Evolutionary conservation across 2,329 filamentous ascomycete species (phyloP), one percentile per base, ranked within the genome.

Genomic region (Fusarium sp.): DNA sequence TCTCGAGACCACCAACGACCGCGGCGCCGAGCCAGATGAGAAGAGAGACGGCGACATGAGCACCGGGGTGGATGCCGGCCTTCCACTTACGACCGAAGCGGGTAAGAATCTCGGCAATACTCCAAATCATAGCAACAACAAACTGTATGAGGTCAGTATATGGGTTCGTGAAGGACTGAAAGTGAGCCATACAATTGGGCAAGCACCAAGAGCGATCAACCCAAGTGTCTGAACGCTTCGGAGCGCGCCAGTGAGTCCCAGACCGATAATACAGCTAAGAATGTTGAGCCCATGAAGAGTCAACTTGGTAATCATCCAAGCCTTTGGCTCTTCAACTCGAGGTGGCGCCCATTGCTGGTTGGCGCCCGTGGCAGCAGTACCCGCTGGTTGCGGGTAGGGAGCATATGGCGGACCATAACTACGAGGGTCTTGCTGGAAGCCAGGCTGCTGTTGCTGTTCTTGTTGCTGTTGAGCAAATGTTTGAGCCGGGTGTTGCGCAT

Each of bases 21-120:
- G 71, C 45, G n/a, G 75, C 72, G 22, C 71, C 57, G 8, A 83
- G 65, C 78, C 79, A 83, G 55, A 83, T 73, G 62, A 83, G 49
- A 4, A 84, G 79, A 32, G 79, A 79, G 15, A 82, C 40, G 52
- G 72, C 80, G 33, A 84, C 79, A 46, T 83, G 81, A 9, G 78
- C 79, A 25, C 80, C 82, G 1, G 82, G 81, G 52, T 82, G 80
- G 20, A 83, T 80, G 37, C 80, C 78, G 5, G 65, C 65, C 23
- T 75, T 71, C 48, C 70, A 74, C 8, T 73, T 76, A 37, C 79
- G 78, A 17, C 73, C 56, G 35, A 67, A 73, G 19, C 79, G 75
- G 25, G 75, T 79, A 55, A 82, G 69, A 47, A 82, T 65, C 44
- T 84, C 82, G 30, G 77, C 70, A 1, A 74, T 35, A 33, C 78